Percentiles rank a stretch among this genome's conserved stretches.
phyloP scores from a whole-genome alignment of 192 early-diverging fungal species.

The Phlyctochytrium planicorne region DNA sequence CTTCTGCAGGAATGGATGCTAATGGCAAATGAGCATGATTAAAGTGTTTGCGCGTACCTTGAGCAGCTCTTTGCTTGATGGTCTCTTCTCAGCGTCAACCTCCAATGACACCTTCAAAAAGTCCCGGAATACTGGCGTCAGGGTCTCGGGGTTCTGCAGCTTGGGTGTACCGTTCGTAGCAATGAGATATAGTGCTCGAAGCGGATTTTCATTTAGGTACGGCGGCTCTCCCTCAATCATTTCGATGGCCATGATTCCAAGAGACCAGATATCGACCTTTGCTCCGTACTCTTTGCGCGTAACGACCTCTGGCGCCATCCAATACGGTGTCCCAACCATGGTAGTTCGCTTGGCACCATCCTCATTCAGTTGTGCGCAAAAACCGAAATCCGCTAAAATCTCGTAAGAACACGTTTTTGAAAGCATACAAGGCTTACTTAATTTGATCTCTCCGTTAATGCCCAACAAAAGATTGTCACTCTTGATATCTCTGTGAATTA shows the following conservation, averaged over 20 bases:
- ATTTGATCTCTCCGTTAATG: conserved; percentile 77
- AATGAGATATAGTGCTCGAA: conserved; percentile 94
- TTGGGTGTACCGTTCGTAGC: conserved; percentile 95
- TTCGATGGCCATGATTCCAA: conserved; percentile 97
- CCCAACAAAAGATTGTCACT: conserved; percentile 66
- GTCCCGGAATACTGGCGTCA: conserved; percentile 75
- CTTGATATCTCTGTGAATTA: conserved; percentile 76
- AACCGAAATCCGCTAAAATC: conserved; percentile 85
- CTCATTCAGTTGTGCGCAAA: conserved; percentile 88
- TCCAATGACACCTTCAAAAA: conserved; percentile 86
- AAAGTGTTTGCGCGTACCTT: conserved; percentile 45
- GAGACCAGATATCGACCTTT: conserved; percentile 81
- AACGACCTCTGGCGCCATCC: conserved; percentile 60
- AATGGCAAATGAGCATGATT: conserved; percentile 8
- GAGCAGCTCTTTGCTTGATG: conserved; percentile 73
- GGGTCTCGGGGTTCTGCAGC: conserved; percentile 79
- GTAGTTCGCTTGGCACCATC: conserved; percentile 74
- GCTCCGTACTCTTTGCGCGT: conserved; percentile 67
- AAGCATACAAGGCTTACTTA: conserved; percentile 32
- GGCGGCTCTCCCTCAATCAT: conserved; percentile 98
- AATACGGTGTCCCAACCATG: conserved; percentile 53
- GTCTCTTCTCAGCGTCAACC: conserved; percentile 83
- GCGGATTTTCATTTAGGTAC: conserved; percentile 91
- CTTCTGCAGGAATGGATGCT: conserved; percentile 85
- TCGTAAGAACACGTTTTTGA: neutral